Percentiles rank a stretch among this genome's conserved stretches.
These are phyloP conservation scores for Glonium stellatum DNA, from an alignment of 495 filamentous ascomycete genomes.

Conservation along the genomic window DNA sequence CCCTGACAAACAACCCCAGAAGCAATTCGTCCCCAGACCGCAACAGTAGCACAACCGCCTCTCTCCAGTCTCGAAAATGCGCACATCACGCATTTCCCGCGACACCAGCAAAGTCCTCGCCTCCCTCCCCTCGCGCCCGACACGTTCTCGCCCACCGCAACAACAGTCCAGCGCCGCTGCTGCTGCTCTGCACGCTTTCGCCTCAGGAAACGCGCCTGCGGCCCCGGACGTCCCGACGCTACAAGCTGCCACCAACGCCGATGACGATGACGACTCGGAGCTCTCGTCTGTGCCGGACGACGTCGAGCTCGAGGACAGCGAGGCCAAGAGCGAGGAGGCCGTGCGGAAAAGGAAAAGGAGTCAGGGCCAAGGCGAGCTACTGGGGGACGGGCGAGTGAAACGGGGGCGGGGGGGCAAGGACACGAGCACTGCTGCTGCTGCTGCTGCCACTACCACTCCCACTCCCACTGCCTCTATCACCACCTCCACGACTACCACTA, in stretches of 20 bases:
- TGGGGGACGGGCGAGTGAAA: too few relatives aligned
- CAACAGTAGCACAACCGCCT: too few relatives aligned
- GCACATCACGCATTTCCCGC: conserved; percentile 52
- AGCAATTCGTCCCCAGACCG: background rate
- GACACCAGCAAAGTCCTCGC: conserved; percentile 51
- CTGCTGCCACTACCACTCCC: too few relatives aligned
- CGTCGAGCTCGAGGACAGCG: conserved; percentile 6
- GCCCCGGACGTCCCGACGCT: background rate
- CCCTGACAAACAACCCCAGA: background rate
- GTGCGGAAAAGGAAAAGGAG: conserved; percentile 23
- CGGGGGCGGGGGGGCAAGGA: too few relatives aligned
- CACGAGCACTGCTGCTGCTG: too few relatives aligned
- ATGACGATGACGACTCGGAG: background rate
- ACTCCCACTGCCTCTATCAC: too few relatives aligned
- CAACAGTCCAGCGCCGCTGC: too few relatives aligned
- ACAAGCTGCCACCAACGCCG: background rate
- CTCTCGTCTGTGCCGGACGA: conserved; percentile 6
- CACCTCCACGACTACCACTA: too few relatives aligned
- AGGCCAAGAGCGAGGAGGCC: background rate
- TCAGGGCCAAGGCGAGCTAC: too few relatives aligned
- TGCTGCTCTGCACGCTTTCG: conserved; percentile 39
- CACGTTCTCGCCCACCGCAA: conserved; percentile 33
- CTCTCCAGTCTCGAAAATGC: conserved; percentile 41
- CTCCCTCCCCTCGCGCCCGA: conserved; percentile 12
- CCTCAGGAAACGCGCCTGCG: background rate